Evolutionary conservation across 2,329 filamentous ascomycete species (phyloP).

Genomic region (Trichoderma sp.): DNA sequence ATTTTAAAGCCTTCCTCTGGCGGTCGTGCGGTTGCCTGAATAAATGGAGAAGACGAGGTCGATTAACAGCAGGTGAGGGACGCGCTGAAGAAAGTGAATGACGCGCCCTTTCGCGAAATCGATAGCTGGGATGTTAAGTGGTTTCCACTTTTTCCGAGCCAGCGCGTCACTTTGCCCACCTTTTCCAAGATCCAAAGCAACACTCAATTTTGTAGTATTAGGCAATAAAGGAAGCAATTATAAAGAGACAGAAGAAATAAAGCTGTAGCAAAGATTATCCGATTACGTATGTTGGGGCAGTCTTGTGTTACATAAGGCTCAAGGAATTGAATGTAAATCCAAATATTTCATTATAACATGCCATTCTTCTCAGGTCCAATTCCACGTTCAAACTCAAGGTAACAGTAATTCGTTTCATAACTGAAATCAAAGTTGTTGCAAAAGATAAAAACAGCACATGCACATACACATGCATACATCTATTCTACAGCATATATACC

Average conservation of each 20-base stretch:
- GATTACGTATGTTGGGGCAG: background rate
- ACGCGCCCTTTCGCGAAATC: conserved; percentile 31
- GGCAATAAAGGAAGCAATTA: background rate
- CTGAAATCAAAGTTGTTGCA: background rate
- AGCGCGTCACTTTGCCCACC: background rate
- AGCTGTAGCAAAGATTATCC: background rate
- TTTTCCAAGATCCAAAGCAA: background rate
- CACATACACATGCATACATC: too few species aligned
- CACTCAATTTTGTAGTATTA: background rate
- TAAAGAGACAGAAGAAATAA: background rate
- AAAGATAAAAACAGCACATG: too few species aligned
- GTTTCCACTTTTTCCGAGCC: conserved; percentile 26
- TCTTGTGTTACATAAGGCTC: background rate
- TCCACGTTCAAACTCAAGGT: background rate
- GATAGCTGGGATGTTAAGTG: conserved; percentile 33
- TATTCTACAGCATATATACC: too few species aligned
- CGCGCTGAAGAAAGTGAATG: conserved; percentile 27
- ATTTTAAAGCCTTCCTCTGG: background rate
- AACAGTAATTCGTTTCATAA: background rate
- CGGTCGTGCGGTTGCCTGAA: background rate
- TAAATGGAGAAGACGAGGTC: background rate
- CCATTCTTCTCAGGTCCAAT: background rate
- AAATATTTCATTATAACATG: background rate
- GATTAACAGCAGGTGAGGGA: background rate
- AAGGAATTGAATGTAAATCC: background rate